A percentile compares a stretch with the other conserved stretches of the same genome.
Conservation (phyloP, 2,329 filamentous ascomycete species). For the Penicillium sp. region DNA sequence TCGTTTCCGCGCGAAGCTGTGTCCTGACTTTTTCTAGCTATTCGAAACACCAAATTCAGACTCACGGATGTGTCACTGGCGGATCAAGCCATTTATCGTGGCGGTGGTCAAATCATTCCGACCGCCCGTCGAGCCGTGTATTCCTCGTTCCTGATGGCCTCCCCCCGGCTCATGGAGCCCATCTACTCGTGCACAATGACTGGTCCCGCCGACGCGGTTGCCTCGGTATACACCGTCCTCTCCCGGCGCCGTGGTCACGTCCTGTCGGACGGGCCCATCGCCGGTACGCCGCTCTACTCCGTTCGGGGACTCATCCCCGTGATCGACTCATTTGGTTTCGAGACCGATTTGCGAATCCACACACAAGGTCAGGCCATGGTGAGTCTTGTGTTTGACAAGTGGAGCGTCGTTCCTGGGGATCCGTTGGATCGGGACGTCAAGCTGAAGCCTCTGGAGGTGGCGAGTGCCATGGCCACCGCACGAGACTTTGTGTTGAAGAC, state of each 20-base stretch:
- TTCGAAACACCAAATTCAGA: slow-evolving; percentile 96
- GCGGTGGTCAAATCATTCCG: slow-evolving; percentile 94
- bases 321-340: slow-evolving; percentile 96
- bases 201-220: slow-evolving; percentile 81
- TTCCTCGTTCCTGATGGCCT: slow-evolving; percentile 94
- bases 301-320: slow-evolving; percentile 89
- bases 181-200: slow-evolving; percentile 91
- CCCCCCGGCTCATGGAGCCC: slow-evolving; percentile 92
- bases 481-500: slow-evolving; percentile 97
- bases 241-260: slow-evolving; percentile 86
- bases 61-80: slow-evolving; percentile 86
- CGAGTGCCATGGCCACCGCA: slow-evolving; percentile 79
- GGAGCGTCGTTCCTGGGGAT: slow-evolving; percentile 93
- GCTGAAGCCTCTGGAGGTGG: slow-evolving; percentile 77
- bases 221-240: slow-evolving; percentile 85
- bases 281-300: slow-evolving; percentile 87
- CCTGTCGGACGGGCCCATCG: slow-evolving; percentile 85
- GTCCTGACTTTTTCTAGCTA: slow-evolving; percentile 52
- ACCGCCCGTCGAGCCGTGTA: slow-evolving; percentile 90
- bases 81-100: slow-evolving; percentile 85
- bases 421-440: slow-evolving; percentile 83
- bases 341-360: slow-evolving; percentile 93
- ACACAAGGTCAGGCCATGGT: slow-evolving; percentile 89
- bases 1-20: slow-evolving; percentile 2
- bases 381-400: slow-evolving; percentile 88